These are phyloP conservation scores for Coemansia sp. DNA, from an alignment of 192 early-diverging fungal genomes.

Conservation along the genomic window DNA sequence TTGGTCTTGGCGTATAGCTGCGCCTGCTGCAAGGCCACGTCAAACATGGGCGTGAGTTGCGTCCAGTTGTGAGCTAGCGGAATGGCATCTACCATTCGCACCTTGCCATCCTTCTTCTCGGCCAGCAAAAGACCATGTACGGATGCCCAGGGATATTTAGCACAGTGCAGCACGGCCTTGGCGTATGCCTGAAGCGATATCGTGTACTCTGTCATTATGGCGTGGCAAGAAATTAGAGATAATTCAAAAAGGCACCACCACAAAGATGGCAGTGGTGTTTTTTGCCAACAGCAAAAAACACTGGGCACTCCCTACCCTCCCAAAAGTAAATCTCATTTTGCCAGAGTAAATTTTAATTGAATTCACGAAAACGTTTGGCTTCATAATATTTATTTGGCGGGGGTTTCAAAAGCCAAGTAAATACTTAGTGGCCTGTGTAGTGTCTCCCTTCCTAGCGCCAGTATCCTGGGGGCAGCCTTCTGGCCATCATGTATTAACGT, in stretches of 20 bases:
- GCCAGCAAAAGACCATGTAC: slow-evolving; percentile 78
- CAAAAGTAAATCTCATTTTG: too few relatives aligned
- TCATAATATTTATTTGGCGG: too few relatives aligned
- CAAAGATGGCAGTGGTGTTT: not conserved
- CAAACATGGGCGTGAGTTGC: slow-evolving; percentile 76
- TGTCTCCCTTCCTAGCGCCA: too few relatives aligned
- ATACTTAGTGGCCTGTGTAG: too few relatives aligned
- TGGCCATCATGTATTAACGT: too few relatives aligned
- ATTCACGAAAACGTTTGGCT: too few relatives aligned
- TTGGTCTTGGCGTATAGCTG: slow-evolving; percentile 35
- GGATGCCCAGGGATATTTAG: slow-evolving; percentile 73
- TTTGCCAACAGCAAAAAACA: too few relatives aligned
- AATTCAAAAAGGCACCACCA: not conserved
- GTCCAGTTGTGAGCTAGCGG: slow-evolving; percentile 83
- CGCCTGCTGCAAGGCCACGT: slow-evolving; percentile 82
- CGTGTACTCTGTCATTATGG: slow-evolving; percentile 34
- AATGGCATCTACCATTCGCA: slow-evolving; percentile 64
- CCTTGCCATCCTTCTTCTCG: slow-evolving; percentile 35
- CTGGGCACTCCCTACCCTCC: too few relatives aligned
- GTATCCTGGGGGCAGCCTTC: too few relatives aligned
- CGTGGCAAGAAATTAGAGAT: not conserved
- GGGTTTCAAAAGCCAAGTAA: too few relatives aligned
- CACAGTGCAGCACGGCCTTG: slow-evolving; percentile 76
- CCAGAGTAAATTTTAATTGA: too few relatives aligned
- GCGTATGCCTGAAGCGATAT: slow-evolving; percentile 65